phyloP scores from a whole-genome alignment of 2,329 filamentous ascomycete genomes.

The Phyllosticta paracitricarpa region DNA sequence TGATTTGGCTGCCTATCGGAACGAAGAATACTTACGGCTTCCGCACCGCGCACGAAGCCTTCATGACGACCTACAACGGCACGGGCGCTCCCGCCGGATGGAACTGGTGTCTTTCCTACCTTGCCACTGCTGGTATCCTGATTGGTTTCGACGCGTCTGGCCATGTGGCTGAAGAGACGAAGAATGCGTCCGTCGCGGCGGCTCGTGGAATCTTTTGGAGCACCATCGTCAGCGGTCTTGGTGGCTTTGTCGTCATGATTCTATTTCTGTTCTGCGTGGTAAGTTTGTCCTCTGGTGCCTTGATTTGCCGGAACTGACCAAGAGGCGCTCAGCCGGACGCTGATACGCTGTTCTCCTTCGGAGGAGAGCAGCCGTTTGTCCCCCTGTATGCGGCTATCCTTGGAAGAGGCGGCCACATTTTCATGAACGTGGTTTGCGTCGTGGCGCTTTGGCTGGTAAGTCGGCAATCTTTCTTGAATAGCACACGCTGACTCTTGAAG shows the following conservation, averaged over 20 bases:
- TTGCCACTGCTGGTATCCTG: constrained; percentile 50
- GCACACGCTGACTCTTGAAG: constrained; percentile 18
- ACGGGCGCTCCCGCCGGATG: constrained; percentile 42
- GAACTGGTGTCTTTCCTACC: constrained; percentile 55
- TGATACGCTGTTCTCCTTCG: constrained; percentile 43
- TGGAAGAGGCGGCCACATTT: constrained; percentile 46
- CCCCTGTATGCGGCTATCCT: constrained; percentile 48
- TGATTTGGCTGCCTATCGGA: constrained; percentile 52
- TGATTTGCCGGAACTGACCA: background rate
- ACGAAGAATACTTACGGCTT: constrained; percentile 48
- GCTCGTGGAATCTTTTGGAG: constrained; percentile 53
- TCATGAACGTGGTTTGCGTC: constrained; percentile 52
- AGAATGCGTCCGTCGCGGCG: constrained; percentile 46
- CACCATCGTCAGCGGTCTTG: constrained; percentile 46
- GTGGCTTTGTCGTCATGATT: constrained; percentile 47
- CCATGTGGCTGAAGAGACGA: constrained; percentile 52
- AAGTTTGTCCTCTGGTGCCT: background rate
- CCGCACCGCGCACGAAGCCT: constrained; percentile 48
- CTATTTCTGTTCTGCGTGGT: constrained; percentile 46
- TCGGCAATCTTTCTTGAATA: constrained; percentile 10
- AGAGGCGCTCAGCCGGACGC: constrained; percentile 37
- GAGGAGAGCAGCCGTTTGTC: constrained; percentile 49
- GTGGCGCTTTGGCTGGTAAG: constrained; percentile 38
- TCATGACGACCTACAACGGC: constrained; percentile 50
- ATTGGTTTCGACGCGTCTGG: constrained; percentile 54